Percentiles rank a stretch among this genome's conserved stretches.
Evolutionary conservation across 78 protist species (phyloP).

Genomic region (Dictyostelium discoideum): dicty_2.7 NC_007088.5:5758501-5759000

Average conservation of each 20-base stretch:
- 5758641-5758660: too few relatives aligned
- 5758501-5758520: slow-evolving; percentile 54
- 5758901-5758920: neutral
- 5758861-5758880: slow-evolving; percentile 19
- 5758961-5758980: neutral
- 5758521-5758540: neutral
- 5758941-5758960: slow-evolving; percentile 38
- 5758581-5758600: neutral
- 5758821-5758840: slow-evolving; percentile 66
- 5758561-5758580: neutral
- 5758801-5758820: slow-evolving; percentile 65
- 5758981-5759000: neutral
- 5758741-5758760: slow-evolving; percentile 64
- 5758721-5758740: slow-evolving; percentile 83
- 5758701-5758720: slow-evolving; percentile 71
- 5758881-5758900: slow-evolving; percentile 31
- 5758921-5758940: slow-evolving; percentile 58
- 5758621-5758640: neutral
- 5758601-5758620: neutral
- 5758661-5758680: neutral
- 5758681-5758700: slow-evolving; percentile 1
- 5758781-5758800: slow-evolving; percentile 82
- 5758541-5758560: slow-evolving; percentile 26
- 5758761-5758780: slow-evolving; percentile 84
- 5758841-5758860: neutral